Conservation (phyloP, 1,284 basidiomycete species). For the Anthracocystis setariae region DNA sequence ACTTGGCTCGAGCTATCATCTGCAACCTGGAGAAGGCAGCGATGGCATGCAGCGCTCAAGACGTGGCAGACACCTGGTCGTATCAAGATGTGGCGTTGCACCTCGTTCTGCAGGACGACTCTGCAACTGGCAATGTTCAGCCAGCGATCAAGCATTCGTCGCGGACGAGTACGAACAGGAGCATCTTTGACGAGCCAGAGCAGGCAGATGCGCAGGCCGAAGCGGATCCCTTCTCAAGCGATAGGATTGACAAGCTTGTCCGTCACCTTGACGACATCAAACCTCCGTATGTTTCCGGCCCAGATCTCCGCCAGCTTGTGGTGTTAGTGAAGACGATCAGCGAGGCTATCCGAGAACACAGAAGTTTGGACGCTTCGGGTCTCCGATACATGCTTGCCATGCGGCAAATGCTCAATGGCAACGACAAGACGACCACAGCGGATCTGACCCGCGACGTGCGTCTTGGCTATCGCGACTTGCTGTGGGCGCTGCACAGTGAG, state of each 20-base stretch:
- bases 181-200: slow-evolving; percentile 35
- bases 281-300: slow-evolving; percentile 77
- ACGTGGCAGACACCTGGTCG: slow-evolving; percentile 28
- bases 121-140: not conserved
- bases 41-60: slow-evolving; percentile 13
- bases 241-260: slow-evolving; percentile 14
- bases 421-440: not conserved
- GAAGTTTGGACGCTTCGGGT: slow-evolving; percentile 86
- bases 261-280: slow-evolving; percentile 74
- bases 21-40: slow-evolving; percentile 28
- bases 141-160: not conserved
- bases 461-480: slow-evolving; percentile 86
- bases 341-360: slow-evolving; percentile 88
- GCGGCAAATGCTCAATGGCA: slow-evolving; percentile 29
- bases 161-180: not conserved
- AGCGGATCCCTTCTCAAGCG: slow-evolving; percentile 12
- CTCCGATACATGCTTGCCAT: slow-evolving; percentile 68
- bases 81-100: slow-evolving; percentile 29
- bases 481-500: slow-evolving; percentile 95
- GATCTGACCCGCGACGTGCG: not conserved
- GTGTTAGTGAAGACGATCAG: slow-evolving; percentile 84
- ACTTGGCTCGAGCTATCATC: slow-evolving; percentile 36
- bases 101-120: slow-evolving; percentile 12
- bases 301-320: slow-evolving; percentile 81
- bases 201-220: not conserved